Conservation (phyloP, 2,329 filamentous ascomycete genomes). For the Neonectria sp. region DNA sequence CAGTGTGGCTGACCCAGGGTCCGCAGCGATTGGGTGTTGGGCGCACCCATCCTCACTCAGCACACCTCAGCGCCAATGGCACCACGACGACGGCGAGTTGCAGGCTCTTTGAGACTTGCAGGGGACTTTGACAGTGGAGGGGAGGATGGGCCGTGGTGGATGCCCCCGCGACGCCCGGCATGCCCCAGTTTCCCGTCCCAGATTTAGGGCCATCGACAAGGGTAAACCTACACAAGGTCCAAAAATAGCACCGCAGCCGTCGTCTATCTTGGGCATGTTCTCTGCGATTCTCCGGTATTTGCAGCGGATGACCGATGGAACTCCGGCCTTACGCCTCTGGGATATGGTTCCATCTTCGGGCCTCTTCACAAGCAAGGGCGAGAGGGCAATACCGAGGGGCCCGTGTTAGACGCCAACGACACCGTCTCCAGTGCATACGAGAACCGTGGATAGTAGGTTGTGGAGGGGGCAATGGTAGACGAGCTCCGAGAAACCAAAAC, state of each 20-base stretch:
- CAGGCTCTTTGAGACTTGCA: neutral
- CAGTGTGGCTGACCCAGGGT: conserved; percentile 41
- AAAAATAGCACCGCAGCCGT: conserved; percentile 24
- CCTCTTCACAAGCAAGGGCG: neutral
- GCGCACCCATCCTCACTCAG: neutral
- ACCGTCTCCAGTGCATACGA: conserved; percentile 3
- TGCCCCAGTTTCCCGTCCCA: conserved; percentile 15
- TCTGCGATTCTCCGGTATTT: neutral
- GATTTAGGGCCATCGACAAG: conserved; percentile 18
- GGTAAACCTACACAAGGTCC: conserved; percentile 7
- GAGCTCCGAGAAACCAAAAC: neutral
- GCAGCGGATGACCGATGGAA: conserved; percentile 2
- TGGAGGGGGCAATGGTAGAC: neutral
- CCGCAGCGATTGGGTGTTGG: conserved; percentile 22
- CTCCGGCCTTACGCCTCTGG: neutral
- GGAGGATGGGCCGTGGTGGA: neutral
- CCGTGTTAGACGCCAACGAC: conserved; percentile 4
- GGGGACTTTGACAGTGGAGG: conserved; percentile 2
- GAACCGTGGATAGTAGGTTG: neutral
- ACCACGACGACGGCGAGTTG: conserved; percentile 17
- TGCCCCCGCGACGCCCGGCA: conserved; percentile 9
- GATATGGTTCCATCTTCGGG: neutral
- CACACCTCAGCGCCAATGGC: conserved; percentile 20
- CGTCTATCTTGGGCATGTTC: conserved; percentile 13
- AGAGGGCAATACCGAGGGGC: neutral